Evolutionary conservation across 306 rosid species (phyloP).

Genomic region (Crotalaria pallida): DNA sequence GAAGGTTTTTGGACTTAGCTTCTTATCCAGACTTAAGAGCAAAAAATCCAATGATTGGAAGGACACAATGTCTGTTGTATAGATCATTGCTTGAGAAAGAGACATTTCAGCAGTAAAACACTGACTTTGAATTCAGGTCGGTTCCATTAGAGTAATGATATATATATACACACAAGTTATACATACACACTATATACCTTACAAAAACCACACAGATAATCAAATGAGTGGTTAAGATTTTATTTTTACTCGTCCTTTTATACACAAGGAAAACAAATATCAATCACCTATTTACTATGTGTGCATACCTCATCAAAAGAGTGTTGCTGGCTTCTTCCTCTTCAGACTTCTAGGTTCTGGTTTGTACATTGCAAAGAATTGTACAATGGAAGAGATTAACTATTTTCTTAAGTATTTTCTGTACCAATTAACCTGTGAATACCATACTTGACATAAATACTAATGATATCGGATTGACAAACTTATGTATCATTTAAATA

Average conservation of each 20-base stretch:
- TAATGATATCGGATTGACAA: too few relatives aligned
- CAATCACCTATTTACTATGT: not conserved
- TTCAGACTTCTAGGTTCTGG: constrained; percentile 5
- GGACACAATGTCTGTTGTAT: constrained; percentile 33
- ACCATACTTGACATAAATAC: too few relatives aligned
- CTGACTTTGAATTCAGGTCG: not conserved
- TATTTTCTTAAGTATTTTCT: not conserved
- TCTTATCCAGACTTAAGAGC: constrained; percentile 35
- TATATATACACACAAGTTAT: too few relatives aligned
- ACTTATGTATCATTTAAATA: too few relatives aligned
- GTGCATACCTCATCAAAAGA: not conserved
- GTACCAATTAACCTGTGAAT: too few relatives aligned
- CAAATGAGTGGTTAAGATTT: not conserved
- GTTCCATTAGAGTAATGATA: not conserved
- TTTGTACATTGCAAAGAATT: constrained; percentile 6
- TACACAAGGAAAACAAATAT: not conserved
- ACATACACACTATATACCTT: not conserved
- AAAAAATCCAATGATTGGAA: constrained; percentile 39
- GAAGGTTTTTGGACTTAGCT: constrained; percentile 54
- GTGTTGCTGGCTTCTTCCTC: constrained; percentile 7
- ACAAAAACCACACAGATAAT: not conserved
- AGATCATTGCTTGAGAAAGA: constrained; percentile 1
- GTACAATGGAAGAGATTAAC: constrained; percentile 19
- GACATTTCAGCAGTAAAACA: not conserved
- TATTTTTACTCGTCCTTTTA: not conserved